Conservation (phyloP, 2,329 filamentous ascomycete species). For the Fusarium dimerum region DNA sequence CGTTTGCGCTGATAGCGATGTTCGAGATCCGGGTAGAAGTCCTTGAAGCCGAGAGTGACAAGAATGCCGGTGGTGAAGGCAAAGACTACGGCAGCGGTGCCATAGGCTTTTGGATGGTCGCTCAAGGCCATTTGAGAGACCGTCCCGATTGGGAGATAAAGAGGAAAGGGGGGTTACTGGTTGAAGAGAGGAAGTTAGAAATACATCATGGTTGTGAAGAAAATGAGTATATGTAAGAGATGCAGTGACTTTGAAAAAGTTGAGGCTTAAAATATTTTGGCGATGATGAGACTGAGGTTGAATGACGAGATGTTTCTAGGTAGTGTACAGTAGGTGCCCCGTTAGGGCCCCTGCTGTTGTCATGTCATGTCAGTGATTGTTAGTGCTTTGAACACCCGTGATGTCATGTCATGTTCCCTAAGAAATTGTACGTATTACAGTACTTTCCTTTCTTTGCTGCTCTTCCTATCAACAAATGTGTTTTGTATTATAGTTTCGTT, state of each 20-base stretch:
- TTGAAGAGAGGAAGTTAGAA: constrained; percentile 4
- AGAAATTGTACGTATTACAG: no score
- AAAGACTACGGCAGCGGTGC: constrained; percentile 64
- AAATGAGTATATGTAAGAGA: not conserved
- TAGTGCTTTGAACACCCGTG: no score
- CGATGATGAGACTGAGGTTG: constrained; percentile 5
- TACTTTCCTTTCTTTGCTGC: no score
- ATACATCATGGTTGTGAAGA: constrained; percentile 10
- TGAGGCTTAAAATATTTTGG: constrained; percentile 3
- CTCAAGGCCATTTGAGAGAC: constrained; percentile 54
- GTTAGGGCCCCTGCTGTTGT: not conserved
- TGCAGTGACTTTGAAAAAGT: constrained; percentile 1
- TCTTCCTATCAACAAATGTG: no score
- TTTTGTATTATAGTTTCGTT: no score
- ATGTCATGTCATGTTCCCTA: no score
- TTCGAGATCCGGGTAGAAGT: constrained; percentile 76
- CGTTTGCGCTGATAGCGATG: constrained; percentile 56
- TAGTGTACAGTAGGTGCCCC: not conserved
- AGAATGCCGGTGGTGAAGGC: constrained; percentile 79
- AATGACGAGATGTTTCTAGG: constrained; percentile 9
- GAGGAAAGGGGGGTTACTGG: not conserved
- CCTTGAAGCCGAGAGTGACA: constrained; percentile 75
- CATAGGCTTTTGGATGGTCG: constrained; percentile 63
- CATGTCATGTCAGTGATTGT: no score
- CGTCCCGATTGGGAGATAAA: not conserved